These are phyloP conservation scores for Boechera stricta DNA, from an alignment of 345 rosid genomes.

Conservation along the genomic window DNA sequence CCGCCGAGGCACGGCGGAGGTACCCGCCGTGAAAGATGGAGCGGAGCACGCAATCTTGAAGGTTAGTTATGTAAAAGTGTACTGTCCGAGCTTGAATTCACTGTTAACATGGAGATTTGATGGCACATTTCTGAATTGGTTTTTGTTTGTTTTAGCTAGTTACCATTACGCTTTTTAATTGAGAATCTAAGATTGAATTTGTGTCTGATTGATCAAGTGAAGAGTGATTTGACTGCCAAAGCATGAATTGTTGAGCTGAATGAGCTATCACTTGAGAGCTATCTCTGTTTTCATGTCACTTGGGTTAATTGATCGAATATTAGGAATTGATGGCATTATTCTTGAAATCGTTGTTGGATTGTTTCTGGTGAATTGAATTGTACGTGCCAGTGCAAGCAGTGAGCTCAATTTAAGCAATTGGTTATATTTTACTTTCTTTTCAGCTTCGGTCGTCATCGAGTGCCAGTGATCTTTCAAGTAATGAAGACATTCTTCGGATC, in stretches of 20 bases:
- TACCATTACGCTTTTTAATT: background rate
- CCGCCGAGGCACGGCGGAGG: conserved; percentile 95
- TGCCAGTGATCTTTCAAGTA: conserved; percentile 83
- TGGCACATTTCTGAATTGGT: background rate
- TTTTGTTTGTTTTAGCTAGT: conserved; percentile 4
- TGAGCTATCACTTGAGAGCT: conserved; percentile 9
- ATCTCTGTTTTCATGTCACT: conserved; percentile 13
- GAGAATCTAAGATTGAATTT: background rate
- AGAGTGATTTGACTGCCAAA: background rate
- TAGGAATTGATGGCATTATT: background rate
- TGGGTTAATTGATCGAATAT: background rate
- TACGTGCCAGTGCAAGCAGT: conserved; percentile 8
- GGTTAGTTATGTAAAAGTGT: conserved; percentile 49
- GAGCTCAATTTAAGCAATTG: conserved; percentile 4
- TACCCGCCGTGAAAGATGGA: conserved; percentile 89
- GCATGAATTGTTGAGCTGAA: background rate
- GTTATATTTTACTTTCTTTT: conserved; percentile 25
- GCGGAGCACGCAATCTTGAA: conserved; percentile 94
- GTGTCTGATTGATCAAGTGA: conserved; percentile 2
- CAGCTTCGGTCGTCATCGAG: conserved; percentile 88
- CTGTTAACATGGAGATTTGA: conserved; percentile 28
- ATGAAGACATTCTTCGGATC: conserved; percentile 83
- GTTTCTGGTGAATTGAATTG: conserved; percentile 1
- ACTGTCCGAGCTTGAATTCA: conserved; percentile 20
- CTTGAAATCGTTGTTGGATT: background rate